Evolutionary conservation across 202 grass and related monocot species (phyloP).

Genomic region (Hordeum pubiflorum): DNA sequence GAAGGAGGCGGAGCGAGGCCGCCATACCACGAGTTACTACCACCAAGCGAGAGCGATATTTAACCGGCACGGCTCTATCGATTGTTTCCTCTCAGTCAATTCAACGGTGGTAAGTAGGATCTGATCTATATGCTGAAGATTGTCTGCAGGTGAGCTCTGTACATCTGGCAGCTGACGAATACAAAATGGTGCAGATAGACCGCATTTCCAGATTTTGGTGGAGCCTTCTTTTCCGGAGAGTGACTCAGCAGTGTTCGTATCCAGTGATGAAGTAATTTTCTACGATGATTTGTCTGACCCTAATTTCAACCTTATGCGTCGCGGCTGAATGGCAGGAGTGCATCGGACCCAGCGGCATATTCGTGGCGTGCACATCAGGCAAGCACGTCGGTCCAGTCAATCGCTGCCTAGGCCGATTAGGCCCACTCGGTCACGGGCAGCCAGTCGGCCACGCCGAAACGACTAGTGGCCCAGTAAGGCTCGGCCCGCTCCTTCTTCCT

Average conservation of each 20-base stretch:
- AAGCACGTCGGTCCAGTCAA: conserved; percentile 12
- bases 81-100: not conserved
- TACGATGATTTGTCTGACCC: not conserved
- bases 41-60: not conserved
- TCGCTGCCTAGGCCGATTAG: not conserved
- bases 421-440: no score
- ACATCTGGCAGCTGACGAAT: no score
- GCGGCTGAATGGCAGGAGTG: not conserved
- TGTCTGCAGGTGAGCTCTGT: not conserved
- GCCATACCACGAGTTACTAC: no score
- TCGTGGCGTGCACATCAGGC: conserved; percentile 27
- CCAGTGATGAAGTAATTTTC: not conserved
- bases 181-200: no score
- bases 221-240: not conserved
- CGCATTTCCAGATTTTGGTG: no score
- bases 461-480: no score
- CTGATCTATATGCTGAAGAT: not conserved
- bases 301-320: not conserved
- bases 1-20: no score
- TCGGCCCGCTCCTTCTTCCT: no score
- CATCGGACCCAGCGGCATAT: not conserved
- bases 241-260: not conserved
- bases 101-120: no score
- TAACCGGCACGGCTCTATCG: not conserved
- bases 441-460: no score